Percentiles rank a stretch among this genome's conserved stretches.
These are phyloP conservation scores for Acanthamoeba quina DNA, from an alignment of 208 protist species.

Conservation along the genomic window DNA sequence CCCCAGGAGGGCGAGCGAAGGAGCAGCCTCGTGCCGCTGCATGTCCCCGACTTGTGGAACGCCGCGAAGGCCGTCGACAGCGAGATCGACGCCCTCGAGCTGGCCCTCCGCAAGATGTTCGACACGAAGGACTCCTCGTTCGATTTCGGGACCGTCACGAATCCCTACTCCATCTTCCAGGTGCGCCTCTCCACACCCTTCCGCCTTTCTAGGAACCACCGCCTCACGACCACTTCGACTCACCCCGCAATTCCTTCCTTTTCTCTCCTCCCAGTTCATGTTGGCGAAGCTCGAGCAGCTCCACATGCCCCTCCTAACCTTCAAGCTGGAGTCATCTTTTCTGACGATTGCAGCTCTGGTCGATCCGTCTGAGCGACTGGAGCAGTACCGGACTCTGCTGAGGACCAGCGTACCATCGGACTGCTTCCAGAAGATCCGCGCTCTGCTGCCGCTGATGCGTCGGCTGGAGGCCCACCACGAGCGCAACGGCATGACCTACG, in stretches of 20 bases:
- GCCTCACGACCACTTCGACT: neutral
- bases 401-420: neutral
- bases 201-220: neutral
- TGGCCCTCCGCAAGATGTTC: neutral
- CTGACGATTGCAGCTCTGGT: neutral
- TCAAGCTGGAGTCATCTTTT: conserved; percentile 2
- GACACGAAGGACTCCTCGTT: neutral
- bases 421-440: neutral
- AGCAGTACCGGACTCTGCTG: neutral
- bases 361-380: neutral
- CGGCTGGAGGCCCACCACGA: neutral
- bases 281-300: neutral
- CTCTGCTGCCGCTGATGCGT: neutral
- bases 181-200: neutral
- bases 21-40: neutral
- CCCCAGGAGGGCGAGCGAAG: neutral
- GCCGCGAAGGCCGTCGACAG: neutral
- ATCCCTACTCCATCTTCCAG: conserved; percentile 17
- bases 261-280: neutral
- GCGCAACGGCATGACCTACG: neutral
- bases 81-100: neutral
- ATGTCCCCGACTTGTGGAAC: neutral
- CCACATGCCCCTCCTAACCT: neutral
- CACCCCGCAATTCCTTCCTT: neutral
- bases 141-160: neutral